These are phyloP conservation scores for Plasmodium cynomolgi DNA, from an alignment of 169 alveolate species.

Conservation along the genomic window DNA sequence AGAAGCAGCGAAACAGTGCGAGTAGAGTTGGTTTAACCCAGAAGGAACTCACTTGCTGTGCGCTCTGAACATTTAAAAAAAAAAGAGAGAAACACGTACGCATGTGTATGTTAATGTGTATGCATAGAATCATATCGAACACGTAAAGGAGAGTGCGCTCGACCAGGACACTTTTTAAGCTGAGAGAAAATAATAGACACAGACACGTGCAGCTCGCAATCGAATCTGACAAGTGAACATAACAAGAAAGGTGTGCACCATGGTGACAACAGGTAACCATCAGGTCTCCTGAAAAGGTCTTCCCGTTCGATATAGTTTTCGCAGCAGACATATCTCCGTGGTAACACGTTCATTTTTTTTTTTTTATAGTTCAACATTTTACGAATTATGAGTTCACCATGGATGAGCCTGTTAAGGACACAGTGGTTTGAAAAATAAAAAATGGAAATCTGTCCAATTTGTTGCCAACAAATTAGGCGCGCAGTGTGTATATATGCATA, in stretches of 20 bases:
- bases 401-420: constrained; percentile 70
- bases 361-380: constrained; percentile 1
- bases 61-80: background rate
- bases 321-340: background rate
- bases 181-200: background rate
- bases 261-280: constrained; percentile 29
- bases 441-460: background rate
- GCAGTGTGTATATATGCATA: background rate
- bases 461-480: background rate
- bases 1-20: background rate
- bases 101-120: constrained; percentile 5
- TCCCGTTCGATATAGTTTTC: background rate
- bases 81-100: background rate
- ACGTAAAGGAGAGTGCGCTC: background rate
- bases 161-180: background rate
- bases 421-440: constrained; percentile 38
- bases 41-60: background rate
- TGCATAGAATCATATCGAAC: background rate
- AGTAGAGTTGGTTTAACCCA: background rate
- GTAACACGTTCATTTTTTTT: background rate
- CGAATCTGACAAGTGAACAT: background rate
- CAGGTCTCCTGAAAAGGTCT: background rate
- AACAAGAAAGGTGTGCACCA: background rate
- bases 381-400: constrained; percentile 50
- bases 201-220: background rate